Evolutionary conservation across 139 green algal genomes (phyloP), one percentile per base, ranked within the genome.

Genomic region (Penium margaritaceum): DNA sequence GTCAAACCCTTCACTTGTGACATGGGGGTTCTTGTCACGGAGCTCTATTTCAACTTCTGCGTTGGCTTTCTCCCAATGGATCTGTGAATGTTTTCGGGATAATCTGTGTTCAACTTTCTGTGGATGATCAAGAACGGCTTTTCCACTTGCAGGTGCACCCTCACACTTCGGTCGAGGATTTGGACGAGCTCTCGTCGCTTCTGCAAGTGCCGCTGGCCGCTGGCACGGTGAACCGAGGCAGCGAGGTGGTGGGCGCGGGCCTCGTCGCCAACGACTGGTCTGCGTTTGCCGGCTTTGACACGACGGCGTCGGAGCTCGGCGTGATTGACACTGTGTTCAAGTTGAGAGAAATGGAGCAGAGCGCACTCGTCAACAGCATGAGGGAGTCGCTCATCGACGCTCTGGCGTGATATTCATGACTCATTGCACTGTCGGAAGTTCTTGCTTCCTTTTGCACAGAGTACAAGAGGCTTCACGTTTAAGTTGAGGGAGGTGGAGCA

Each of bases 241-340:
- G 83, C 57, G 93, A 98, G 75, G 94, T 99, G 17, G 88, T 98
- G 32, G 89, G 80, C 15, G 86, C 88, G 3, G 91, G 93, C 0
- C 69, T 99, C n/a, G 85, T 96, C 27, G 89, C 87, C 12, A 98
- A 98, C 74, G 94, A 99, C 84, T 99, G 94, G 94, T 74, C 87
- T 6, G 92, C 94, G 1, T 98, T 98, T 74, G 95, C 89, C 57
- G 94, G 94, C 0, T 70, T 95, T 38, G 93, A 98, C 85, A 99
- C 94, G 1, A 99, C 94, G 0, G 87, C 90, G 6, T 96, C 93
- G 3, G 93, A 98, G 86, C 84, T 98, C 66, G 89, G 81, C 1
- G 93, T 99, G 1, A 90, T 98, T 14, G 93, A 98, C 83, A 84
- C 70, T 43, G 90, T 98, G 30, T 92, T 97, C 72, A 96, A 96